Conservation (phyloP, 2,329 filamentous ascomycete species). For the Esteya vermicola region DNA sequence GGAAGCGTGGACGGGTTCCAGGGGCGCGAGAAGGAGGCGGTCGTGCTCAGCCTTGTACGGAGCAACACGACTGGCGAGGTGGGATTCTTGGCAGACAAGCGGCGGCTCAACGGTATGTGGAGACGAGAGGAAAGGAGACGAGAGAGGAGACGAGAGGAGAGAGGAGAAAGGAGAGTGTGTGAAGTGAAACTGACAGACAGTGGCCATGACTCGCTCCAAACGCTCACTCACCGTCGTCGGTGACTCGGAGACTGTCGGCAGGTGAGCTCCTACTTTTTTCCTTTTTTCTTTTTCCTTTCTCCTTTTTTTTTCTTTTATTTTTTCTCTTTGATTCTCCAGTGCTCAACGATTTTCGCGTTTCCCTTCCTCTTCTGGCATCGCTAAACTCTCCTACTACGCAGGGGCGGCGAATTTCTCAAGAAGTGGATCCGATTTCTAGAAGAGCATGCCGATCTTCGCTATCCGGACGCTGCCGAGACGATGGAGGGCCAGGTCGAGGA, state of each 20-base stretch:
- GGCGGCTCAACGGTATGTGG: conserved; percentile 66
- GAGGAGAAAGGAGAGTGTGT: too few species aligned
- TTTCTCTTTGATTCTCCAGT: not conserved
- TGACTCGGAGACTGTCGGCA: conserved; percentile 83
- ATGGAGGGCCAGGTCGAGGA: too few species aligned
- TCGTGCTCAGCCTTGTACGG: conserved; percentile 84
- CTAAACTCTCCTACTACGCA: conserved; percentile 21
- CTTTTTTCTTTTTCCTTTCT: not conserved
- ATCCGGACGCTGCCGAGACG: conserved; percentile 51
- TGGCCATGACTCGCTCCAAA: conserved; percentile 92
- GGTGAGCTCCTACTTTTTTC: conserved; percentile 28
- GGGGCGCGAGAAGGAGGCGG: conserved; percentile 89
- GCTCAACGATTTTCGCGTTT: conserved; percentile 6
- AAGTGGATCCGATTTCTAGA: conserved; percentile 87
- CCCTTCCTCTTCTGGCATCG: conserved; percentile 3
- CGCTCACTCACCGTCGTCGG: conserved; percentile 83
- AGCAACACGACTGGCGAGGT: conserved; percentile 81
- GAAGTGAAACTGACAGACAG: conserved; percentile 26
- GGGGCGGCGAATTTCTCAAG: conserved; percentile 74
- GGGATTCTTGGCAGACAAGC: conserved; percentile 84
- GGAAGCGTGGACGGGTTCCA: conserved; percentile 94
- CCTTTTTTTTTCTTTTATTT: not conserved
- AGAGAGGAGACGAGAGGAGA: too few species aligned
- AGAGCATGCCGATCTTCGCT: conserved; percentile 78
- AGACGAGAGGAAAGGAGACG: too few species aligned